Evolutionary conservation across 768 basidiomycete genomes (phyloP).

Genomic region (Chalciporus chontae): DNA sequence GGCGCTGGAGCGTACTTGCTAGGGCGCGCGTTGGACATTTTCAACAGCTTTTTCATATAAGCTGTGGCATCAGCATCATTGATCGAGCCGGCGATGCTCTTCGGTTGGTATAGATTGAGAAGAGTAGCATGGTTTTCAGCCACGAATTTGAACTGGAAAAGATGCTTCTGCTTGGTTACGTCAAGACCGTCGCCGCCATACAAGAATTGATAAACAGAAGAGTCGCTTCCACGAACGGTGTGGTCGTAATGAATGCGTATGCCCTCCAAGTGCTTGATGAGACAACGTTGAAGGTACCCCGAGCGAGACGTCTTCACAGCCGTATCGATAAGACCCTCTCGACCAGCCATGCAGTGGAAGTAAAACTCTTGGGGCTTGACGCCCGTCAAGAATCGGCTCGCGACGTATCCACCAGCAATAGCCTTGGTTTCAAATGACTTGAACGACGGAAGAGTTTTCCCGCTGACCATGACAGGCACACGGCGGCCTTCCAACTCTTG

Average conservation of each 20-base stretch:
- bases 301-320: conserved; percentile 99
- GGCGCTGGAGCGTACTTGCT: conserved; percentile 42
- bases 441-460: conserved; percentile 97
- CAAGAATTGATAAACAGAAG: conserved; percentile 90
- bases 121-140: conserved; percentile 81
- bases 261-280: conserved; percentile 98
- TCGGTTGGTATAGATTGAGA: conserved; percentile 66
- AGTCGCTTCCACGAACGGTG: conserved; percentile 94
- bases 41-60: conserved; percentile 90
- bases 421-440: conserved; percentile 96
- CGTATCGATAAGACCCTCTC: conserved; percentile 98
- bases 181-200: conserved; percentile 97
- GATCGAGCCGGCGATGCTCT: conserved; percentile 50
- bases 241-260: conserved; percentile 97
- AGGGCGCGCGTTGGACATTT: conserved; percentile 53
- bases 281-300: conserved; percentile 94
- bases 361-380: conserved; percentile 99
- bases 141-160: conserved; percentile 91
- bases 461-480: conserved; percentile 98
- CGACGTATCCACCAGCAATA: conserved; percentile 96
- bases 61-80: conserved; percentile 63
- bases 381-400: conserved; percentile 97
- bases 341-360: conserved; percentile 99
- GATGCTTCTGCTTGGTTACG: conserved; percentile 95
- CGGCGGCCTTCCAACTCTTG: conserved; percentile 98